Percentiles rank a stretch among this genome's conserved stretches.
Conservation (phyloP, 306 rosid species). For the Lathyrus aphaca region DNA sequence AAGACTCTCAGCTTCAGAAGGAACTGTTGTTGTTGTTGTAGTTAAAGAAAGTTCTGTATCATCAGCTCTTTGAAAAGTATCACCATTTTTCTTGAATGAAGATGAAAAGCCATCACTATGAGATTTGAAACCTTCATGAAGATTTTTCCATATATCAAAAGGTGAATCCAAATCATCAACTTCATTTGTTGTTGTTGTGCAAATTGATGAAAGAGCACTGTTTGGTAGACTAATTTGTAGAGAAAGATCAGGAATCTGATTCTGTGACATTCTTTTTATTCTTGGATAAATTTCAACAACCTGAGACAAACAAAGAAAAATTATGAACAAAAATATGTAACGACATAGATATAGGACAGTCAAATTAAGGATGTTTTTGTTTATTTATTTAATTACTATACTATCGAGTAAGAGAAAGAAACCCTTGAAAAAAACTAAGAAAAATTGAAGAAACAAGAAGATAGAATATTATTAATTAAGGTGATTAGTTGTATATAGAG, state of each 20-base stretch:
- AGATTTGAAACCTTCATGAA: conserved; percentile 39
- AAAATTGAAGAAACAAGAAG: conserved; percentile 29
- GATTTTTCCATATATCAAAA: conserved; percentile 55
- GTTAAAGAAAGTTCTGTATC: conserved; percentile 59
- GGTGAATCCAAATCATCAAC: conserved; percentile 38
- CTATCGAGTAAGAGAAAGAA: not conserved
- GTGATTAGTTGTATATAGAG: conserved; percentile 8
- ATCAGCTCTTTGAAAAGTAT: conserved; percentile 24
- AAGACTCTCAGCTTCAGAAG: conserved; percentile 53
- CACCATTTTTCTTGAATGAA: conserved; percentile 37
- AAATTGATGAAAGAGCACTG: conserved; percentile 58
- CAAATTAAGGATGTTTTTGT: conserved; percentile 3
- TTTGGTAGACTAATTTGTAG: conserved; percentile 78
- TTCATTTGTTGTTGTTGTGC: conserved; percentile 31
- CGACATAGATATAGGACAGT: conserved; percentile 14
- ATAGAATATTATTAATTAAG: conserved; percentile 33
- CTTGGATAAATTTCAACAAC: conserved; percentile 28
- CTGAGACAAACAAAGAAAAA: conserved; percentile 25
- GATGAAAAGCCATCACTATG: conserved; percentile 46
- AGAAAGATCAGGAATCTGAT: conserved; percentile 81
- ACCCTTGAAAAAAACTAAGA: conserved; percentile 14
- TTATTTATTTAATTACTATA: conserved; percentile 23
- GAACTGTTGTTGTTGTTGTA: conserved; percentile 16
- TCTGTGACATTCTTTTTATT: conserved; percentile 48
- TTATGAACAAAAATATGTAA: conserved; percentile 19